Conservation (phyloP, 2,329 filamentous ascomycete species). For the Aspergillus pseudotamarii region DNA sequence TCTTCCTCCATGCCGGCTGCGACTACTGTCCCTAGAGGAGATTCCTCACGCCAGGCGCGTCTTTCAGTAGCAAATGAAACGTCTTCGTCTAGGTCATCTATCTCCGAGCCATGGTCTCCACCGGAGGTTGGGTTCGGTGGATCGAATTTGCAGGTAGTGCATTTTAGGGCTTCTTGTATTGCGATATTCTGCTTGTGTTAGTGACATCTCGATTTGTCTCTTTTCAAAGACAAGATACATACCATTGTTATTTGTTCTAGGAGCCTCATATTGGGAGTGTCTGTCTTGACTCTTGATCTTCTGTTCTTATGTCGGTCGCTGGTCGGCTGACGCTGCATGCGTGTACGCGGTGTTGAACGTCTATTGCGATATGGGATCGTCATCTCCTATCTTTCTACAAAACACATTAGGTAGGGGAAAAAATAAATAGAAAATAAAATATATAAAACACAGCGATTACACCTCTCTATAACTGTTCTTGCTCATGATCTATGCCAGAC, state of each 20-base stretch:
- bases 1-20: background rate
- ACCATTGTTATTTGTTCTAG: background rate
- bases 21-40: background rate
- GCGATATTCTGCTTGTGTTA: slow-evolving; percentile 14
- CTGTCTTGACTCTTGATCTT: background rate
- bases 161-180: slow-evolving; percentile 30
- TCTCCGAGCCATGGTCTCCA: slow-evolving; percentile 18
- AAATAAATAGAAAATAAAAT: background rate
- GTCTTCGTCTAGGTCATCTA: slow-evolving; percentile 21
- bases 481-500: background rate
- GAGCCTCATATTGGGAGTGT: background rate
- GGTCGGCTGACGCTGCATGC: background rate
- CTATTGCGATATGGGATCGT: background rate
- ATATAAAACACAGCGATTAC: background rate
- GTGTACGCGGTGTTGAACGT: background rate
- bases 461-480: background rate
- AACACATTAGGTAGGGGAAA: background rate
- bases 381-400: background rate
- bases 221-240: background rate
- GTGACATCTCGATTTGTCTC: background rate
- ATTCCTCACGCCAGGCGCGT: background rate
- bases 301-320: background rate
- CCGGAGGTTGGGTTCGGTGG: slow-evolving; percentile 20
- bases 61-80: slow-evolving; percentile 20
- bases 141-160: slow-evolving; percentile 25